These are phyloP conservation scores for Daldinia sp. DNA, from an alignment of 2,329 filamentous ascomycete genomes.

Conservation along the genomic window DNA sequence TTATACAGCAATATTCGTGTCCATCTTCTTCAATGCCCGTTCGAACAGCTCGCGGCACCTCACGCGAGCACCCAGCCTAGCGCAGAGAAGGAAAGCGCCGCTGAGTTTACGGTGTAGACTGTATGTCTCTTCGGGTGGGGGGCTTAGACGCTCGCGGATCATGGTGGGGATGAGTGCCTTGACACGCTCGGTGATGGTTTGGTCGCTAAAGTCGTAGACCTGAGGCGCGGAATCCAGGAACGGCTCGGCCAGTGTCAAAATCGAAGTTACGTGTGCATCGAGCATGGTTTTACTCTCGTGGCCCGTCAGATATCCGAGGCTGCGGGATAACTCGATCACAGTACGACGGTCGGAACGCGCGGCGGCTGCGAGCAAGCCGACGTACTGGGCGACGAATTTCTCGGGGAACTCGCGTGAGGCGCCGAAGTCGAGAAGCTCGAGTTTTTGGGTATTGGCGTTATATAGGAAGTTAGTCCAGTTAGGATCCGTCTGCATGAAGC, in stretches of 20 bases:
- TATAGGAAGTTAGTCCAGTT: conserved; percentile 99
- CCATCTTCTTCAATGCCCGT: conserved; percentile 60
- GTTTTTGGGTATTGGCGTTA: conserved; percentile 75
- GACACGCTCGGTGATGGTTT: conserved; percentile 97
- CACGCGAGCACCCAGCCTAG: conserved; percentile 84
- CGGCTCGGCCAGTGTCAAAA: conserved; percentile 91
- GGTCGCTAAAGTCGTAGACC: conserved; percentile 90
- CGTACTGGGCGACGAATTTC: conserved; percentile 83
- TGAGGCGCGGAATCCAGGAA: conserved; percentile 82
- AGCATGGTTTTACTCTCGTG: conserved; percentile 88
- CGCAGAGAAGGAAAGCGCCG: conserved; percentile 93
- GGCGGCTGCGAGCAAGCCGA: conserved; percentile 83
- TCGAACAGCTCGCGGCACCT: conserved; percentile 84
- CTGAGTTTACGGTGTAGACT: conserved; percentile 94
- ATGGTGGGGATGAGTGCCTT: conserved; percentile 90
- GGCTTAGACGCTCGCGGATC: conserved; percentile 87
- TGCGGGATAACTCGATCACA: conserved; percentile 76
- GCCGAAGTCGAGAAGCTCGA: conserved; percentile 96
- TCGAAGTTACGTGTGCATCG: conserved; percentile 87
- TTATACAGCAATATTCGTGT: conserved; percentile 41
- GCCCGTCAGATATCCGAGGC: conserved; percentile 92
- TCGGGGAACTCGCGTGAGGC: conserved; percentile 88
- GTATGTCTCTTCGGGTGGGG: conserved; percentile 97
- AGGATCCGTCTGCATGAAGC: conserved; percentile 98
- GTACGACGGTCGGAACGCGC: conserved; percentile 73